Base-by-base conservation (phyloP, 1,284 basidiomycete species). In the Moniliella sp. region DNA sequence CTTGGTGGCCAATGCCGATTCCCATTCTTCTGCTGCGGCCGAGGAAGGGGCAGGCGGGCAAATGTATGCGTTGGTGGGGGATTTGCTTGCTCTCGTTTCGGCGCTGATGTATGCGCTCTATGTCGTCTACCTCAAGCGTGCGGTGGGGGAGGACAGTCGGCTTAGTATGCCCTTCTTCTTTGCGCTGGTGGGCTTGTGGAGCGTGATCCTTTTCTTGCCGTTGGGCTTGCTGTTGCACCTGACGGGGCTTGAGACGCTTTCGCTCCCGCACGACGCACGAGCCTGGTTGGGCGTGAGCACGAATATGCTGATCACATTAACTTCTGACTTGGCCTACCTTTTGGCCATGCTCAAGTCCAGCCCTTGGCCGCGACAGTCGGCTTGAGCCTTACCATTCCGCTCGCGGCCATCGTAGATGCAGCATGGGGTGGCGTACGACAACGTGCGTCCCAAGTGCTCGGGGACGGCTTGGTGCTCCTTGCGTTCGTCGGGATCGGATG, bases 261-360 rank as follows among this genome's bases (percentile, higher is more conserved):
- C 77, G 51, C 54, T 77, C 9, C 91, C 91, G 1, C 61, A 62
- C 1, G 72, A 69, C 0, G 54, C 59, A 2, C 66, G 66, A 34
- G 73, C 72, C 1, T 68, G 79, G 60, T 61, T 65, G 2, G 75
- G 74, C 3, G 67, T 93, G 28, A 46, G 75, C 11, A 62, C 80
- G 45, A 94, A 93, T 55, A 88, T 84, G 80, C 34, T 33, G 18
- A 63, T 64, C 37, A 64, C 63, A 5, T 61, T 64, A 15, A 56
- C 61, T 5, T 43, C 43, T 28, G 37, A 45, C 25, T 32, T 46
- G 27, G 38, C 37, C 26, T 62, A 57, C 32, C 41, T 59, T 18
- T 36, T 52, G 37, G 81, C 88, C 4, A 93, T 94, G 84, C 71
- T 97, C 41, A 93, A 91, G 67, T 93, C 86, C 2, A 88, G 84